Percentiles rank a stretch among this genome's conserved stretches.
Conservation (phyloP, 2,329 filamentous ascomycete species). For the Claviceps fusiformis region DNA sequence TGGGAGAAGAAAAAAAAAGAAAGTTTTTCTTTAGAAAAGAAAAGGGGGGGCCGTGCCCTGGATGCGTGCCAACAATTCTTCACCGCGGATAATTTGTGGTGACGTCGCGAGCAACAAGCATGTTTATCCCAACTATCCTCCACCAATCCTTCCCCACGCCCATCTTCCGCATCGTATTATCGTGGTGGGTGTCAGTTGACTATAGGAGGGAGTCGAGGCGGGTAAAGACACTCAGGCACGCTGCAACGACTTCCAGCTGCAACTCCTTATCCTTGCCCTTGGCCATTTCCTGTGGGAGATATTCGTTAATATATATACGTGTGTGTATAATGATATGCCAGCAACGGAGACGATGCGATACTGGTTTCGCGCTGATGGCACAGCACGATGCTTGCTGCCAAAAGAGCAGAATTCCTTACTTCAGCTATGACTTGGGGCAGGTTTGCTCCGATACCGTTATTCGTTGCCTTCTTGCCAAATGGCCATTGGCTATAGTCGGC, state of each 20-base stretch:
- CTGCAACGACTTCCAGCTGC: constrained; percentile 92
- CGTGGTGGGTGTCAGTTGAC: constrained; percentile 8
- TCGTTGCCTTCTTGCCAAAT: constrained; percentile 72
- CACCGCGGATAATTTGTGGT: neutral
- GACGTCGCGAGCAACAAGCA: neutral
- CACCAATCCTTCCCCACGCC: too few species aligned
- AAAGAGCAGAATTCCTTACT: constrained; percentile 22
- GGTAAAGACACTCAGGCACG: constrained; percentile 94
- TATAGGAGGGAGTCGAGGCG: constrained; percentile 90
- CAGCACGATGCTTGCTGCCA: too few species aligned
- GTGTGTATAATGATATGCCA: neutral
- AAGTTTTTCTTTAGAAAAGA: too few species aligned
- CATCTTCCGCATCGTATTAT: neutral
- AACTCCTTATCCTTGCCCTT: constrained; percentile 85
- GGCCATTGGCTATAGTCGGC: constrained; percentile 97
- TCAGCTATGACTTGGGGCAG: constrained; percentile 75
- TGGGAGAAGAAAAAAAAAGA: neutral
- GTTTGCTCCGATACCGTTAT: constrained; percentile 79
- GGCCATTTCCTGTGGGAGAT: constrained; percentile 51
- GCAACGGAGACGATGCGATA: neutral
- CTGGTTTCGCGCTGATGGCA: too few species aligned
- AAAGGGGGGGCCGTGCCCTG: neutral
- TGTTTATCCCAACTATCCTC: neutral
- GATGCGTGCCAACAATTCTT: neutral
- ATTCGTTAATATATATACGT: neutral